Evolutionary conservation across 208 protist genomes (phyloP).

Genomic region (Trichomonas vaginalis): DNA sequence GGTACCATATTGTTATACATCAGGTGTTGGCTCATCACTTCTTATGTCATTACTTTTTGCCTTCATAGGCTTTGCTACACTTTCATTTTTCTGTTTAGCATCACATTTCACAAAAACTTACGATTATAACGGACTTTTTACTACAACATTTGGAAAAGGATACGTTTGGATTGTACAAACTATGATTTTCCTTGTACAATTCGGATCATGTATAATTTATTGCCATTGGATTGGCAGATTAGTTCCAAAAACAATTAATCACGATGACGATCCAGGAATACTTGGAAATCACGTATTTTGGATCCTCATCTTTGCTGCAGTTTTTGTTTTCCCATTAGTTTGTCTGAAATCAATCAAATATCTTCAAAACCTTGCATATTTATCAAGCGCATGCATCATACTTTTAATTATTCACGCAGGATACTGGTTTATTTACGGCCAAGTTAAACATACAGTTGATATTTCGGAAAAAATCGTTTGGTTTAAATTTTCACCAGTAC

Average conservation of each 20-base stretch:
- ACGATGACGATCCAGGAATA: neutral
- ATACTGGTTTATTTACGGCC: neutral
- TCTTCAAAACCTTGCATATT: neutral
- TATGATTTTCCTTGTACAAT: slow-evolving; percentile 1
- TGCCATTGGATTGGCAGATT: neutral
- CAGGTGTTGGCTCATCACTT: neutral
- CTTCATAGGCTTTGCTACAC: neutral
- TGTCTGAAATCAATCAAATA: neutral
- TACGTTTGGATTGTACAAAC: neutral
- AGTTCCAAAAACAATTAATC: neutral
- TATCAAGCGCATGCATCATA: neutral
- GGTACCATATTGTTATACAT: neutral
- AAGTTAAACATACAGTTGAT: neutral
- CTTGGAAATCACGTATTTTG: neutral
- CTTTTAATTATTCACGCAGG: neutral
- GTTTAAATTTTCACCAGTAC: neutral
- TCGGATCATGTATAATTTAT: neutral
- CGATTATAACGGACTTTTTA: neutral
- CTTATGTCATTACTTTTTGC: neutral
- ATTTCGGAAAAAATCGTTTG: neutral
- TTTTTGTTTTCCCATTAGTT: neutral
- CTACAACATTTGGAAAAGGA: neutral
- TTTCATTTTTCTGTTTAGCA: neutral
- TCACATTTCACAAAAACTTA: neutral
- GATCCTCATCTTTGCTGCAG: neutral